Evolutionary conservation across 129 eudicot species (phyloP).

Genomic region (Flaveria trinervia): DNA sequence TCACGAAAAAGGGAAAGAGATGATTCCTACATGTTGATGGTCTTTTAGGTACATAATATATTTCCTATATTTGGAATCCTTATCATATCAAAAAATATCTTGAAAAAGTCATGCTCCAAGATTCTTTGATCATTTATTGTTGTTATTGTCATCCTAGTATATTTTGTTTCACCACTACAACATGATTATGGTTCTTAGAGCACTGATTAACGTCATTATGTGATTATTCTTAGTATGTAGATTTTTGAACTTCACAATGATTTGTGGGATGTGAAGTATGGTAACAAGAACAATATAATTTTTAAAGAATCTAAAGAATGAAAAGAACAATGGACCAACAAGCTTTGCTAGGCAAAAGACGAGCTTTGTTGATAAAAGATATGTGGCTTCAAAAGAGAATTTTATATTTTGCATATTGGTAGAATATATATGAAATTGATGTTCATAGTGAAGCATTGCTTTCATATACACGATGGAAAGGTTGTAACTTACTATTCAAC

Average conservation of each 20-base stretch:
- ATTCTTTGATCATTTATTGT: constrained; percentile 21
- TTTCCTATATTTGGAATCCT: constrained; percentile 46
- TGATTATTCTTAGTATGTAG: not conserved
- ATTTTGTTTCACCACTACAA: constrained; percentile 4
- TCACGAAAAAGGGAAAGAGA: constrained; percentile 1
- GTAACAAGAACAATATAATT: constrained; percentile 8
- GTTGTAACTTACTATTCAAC: not conserved
- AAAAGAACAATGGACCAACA: constrained; percentile 23
- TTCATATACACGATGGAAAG: not conserved
- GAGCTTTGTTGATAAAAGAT: constrained; percentile 34
- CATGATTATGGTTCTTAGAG: constrained; percentile 1
- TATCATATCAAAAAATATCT: constrained; percentile 40
- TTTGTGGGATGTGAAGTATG: constrained; percentile 11
- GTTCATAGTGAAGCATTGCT: constrained; percentile 26
- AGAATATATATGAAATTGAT: constrained; percentile 42
- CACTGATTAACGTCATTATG: not conserved
- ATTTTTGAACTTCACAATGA: constrained; percentile 6
- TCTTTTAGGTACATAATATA: constrained; percentile 26
- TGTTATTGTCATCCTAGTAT: not conserved
- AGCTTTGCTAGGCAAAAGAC: constrained; percentile 21
- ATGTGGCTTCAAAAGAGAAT: constrained; percentile 42
- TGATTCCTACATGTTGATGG: constrained; percentile 33
- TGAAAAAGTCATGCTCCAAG: constrained; percentile 30
- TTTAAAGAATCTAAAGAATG: constrained; percentile 28
- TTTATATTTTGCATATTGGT: constrained; percentile 14